phyloP scores from a whole-genome alignment of 768 basidiomycete genomes.

The Mycena rosella region DNA sequence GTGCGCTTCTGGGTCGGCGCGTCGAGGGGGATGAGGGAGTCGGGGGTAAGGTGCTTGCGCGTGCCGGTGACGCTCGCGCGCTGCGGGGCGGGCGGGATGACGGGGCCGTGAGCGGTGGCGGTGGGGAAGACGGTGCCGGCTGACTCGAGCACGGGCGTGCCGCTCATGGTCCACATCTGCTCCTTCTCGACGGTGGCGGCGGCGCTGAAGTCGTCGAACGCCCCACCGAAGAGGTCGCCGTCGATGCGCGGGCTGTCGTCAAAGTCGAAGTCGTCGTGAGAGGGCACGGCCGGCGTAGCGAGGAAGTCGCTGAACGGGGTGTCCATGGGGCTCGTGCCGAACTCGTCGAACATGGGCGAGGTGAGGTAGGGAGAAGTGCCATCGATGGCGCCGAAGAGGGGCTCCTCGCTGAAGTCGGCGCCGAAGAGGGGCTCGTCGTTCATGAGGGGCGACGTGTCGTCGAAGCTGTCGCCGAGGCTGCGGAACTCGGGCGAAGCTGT shows the following conservation, averaged over 20 bases:
- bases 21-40: constrained; percentile 60
- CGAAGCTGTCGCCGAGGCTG: constrained; percentile 33
- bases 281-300: constrained; percentile 25
- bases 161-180: constrained; percentile 21
- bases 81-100: constrained; percentile 25
- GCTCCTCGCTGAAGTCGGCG: neutral
- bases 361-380: neutral
- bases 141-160: constrained; percentile 29
- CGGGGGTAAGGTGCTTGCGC: constrained; percentile 66
- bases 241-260: neutral
- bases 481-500: constrained; percentile 38
- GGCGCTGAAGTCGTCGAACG: neutral
- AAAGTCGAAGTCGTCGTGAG: neutral
- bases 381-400: neutral
- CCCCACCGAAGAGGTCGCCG: constrained; percentile 24
- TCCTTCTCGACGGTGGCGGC: constrained; percentile 11
- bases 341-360: constrained; percentile 29
- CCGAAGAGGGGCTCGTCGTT: neutral
- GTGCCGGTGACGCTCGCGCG: constrained; percentile 51
- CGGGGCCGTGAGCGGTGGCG: constrained; percentile 4
- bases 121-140: constrained; percentile 13
- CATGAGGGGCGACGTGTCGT: neutral
- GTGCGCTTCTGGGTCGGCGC: constrained; percentile 72
- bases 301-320: constrained; percentile 31
- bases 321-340: constrained; percentile 34